Evolutionary conservation across 352 stramenopile genomes (phyloP).

Genomic region (Pythium phragmiticola): DNA sequence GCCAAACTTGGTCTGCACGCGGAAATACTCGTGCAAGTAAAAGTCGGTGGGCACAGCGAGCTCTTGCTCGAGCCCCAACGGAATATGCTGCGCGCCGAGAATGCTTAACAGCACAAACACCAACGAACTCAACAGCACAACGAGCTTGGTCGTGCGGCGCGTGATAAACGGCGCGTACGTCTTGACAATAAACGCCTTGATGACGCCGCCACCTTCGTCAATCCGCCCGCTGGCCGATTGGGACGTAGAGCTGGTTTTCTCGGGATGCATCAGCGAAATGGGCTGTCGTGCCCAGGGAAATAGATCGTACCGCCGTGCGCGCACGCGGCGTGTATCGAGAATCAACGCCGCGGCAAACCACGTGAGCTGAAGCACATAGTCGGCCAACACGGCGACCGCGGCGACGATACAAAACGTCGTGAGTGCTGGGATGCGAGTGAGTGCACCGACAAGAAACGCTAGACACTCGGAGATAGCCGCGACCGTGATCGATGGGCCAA

Average conservation of each 20-base stretch:
- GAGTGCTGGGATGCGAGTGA: slow-evolving; percentile 87
- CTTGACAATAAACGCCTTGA: slow-evolving; percentile 68
- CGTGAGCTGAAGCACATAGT: slow-evolving; percentile 85
- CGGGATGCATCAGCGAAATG: slow-evolving; percentile 35
- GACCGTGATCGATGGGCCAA: slow-evolving; percentile 86
- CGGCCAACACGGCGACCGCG: slow-evolving; percentile 68
- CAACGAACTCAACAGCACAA: slow-evolving; percentile 46
- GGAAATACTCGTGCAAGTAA: slow-evolving; percentile 89
- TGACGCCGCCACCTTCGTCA: slow-evolving; percentile 25
- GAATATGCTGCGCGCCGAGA: slow-evolving; percentile 60
- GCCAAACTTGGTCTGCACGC: slow-evolving; percentile 78
- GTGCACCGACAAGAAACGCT: slow-evolving; percentile 75
- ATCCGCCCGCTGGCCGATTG: slow-evolving; percentile 16
- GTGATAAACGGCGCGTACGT: slow-evolving; percentile 67
- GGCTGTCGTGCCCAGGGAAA: slow-evolving; percentile 64
- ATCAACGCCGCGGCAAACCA: slow-evolving; percentile 86
- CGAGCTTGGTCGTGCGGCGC: slow-evolving; percentile 51
- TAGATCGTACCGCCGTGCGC: slow-evolving; percentile 66
- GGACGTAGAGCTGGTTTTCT: slow-evolving; percentile 18
- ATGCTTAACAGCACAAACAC: slow-evolving; percentile 44
- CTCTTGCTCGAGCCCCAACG: slow-evolving; percentile 85
- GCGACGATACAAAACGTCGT: slow-evolving; percentile 87
- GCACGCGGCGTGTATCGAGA: slow-evolving; percentile 68
- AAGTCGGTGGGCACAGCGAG: slow-evolving; percentile 86
- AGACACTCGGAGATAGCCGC: slow-evolving; percentile 79